A percentile compares a stretch with the other conserved stretches of the same genome.
phyloP scores from a whole-genome alignment of 352 stramenopile genomes.

The Phytophthora foliorum region DNA sequence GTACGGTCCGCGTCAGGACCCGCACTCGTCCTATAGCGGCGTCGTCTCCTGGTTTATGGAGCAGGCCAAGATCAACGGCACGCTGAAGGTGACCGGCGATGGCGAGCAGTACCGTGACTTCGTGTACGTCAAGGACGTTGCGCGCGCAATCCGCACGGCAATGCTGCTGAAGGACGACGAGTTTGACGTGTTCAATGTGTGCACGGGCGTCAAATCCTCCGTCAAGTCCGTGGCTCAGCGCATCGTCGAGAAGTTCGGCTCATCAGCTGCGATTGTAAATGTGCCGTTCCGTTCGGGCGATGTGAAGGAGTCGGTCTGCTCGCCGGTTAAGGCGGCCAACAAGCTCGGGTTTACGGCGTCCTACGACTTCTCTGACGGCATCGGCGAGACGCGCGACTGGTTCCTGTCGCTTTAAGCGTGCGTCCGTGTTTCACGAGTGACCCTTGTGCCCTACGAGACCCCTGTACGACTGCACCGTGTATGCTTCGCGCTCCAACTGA shows the following conservation, averaged over 20 bases:
- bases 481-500: slow-evolving; percentile 11
- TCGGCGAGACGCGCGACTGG: slow-evolving; percentile 83
- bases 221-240: slow-evolving; percentile 70
- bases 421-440: too few relatives aligned
- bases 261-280: slow-evolving; percentile 72
- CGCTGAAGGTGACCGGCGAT: slow-evolving; percentile 80
- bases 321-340: slow-evolving; percentile 62
- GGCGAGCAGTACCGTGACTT: slow-evolving; percentile 89
- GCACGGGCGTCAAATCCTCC: slow-evolving; percentile 78
- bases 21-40: slow-evolving; percentile 85
- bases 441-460: slow-evolving; percentile 20
- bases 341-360: slow-evolving; percentile 81
- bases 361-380: slow-evolving; percentile 75
- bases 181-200: slow-evolving; percentile 90
- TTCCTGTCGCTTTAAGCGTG: slow-evolving; percentile 56
- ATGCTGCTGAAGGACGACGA: slow-evolving; percentile 75
- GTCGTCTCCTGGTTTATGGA: slow-evolving; percentile 92
- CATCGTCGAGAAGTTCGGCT: slow-evolving; percentile 79
- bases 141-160: slow-evolving; percentile 79
- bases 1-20: slow-evolving; percentile 84
- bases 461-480: slow-evolving; percentile 25
- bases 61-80: slow-evolving; percentile 85
- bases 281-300: slow-evolving; percentile 78
- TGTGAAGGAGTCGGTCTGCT: slow-evolving; percentile 87
- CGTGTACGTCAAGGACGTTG: slow-evolving; percentile 89